Percentiles rank a stretch among this genome's conserved stretches.
phyloP scores from a whole-genome alignment of 495 filamentous ascomycete species.

The Clohesyomyces aquaticus region DNA sequence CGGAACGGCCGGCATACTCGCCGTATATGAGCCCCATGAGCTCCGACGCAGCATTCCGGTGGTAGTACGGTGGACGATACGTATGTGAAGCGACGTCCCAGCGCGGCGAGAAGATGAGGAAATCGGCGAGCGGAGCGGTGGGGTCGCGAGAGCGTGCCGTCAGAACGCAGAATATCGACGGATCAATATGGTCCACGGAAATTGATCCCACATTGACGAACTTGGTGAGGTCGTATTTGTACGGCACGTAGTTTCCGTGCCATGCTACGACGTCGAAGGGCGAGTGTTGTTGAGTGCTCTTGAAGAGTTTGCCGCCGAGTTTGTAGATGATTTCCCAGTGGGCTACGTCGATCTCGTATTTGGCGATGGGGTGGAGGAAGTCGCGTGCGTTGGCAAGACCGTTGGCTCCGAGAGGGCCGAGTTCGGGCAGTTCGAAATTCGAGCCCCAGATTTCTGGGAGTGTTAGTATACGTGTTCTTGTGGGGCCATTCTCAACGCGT shows the following conservation, averaged over 20 bases:
- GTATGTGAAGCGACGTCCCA: conserved; percentile 58
- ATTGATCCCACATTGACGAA: conserved; percentile 58
- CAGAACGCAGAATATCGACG: conserved; percentile 57
- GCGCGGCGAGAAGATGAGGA: conserved; percentile 56
- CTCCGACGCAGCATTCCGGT: conserved; percentile 56
- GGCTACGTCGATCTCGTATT: conserved; percentile 50
- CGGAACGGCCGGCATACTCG: conserved; percentile 58
- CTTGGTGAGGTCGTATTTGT: conserved; percentile 55
- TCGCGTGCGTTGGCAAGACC: conserved; percentile 57
- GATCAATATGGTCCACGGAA: conserved; percentile 58
- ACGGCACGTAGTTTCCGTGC: conserved; percentile 56
- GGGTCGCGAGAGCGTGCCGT: conserved; percentile 54
- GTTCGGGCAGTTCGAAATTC: conserved; percentile 55
- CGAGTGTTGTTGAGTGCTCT: conserved; percentile 54
- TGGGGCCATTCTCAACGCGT: too few species aligned
- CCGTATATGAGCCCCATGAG: conserved; percentile 60
- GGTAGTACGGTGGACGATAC: conserved; percentile 57
- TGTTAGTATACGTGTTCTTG: neutral
- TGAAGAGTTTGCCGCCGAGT: conserved; percentile 57
- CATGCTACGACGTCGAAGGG: conserved; percentile 60
- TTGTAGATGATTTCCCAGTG: conserved; percentile 57
- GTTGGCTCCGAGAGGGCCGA: conserved; percentile 57
- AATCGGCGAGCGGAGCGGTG: conserved; percentile 53
- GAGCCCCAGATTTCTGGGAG: conserved; percentile 54
- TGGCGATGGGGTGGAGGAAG: conserved; percentile 53